Base-by-base conservation (phyloP, 768 basidiomycete genomes). In the Dentipellis fragilis region DNA sequence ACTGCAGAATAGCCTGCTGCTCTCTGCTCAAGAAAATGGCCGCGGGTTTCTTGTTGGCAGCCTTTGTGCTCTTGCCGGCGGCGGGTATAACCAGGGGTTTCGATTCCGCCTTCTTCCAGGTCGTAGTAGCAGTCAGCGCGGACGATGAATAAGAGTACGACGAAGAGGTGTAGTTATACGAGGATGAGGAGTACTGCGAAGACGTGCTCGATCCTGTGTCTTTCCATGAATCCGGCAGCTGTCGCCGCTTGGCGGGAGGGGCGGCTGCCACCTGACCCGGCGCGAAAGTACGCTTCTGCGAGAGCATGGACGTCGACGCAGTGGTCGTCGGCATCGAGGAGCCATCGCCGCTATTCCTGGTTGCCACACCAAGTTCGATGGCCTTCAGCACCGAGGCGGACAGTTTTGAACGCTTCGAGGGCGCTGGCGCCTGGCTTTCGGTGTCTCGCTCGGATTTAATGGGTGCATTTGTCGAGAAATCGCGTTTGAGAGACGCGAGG, bases 1-100 rank as follows among this genome's bases (percentile, higher is more conserved):
- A 74, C 56, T 80, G 77, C 58, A 96, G 72, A 49, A 99, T 89
- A 57, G 86, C 80, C 52, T 74, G 83, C 70, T 99, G 96, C 65
- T 98, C 94, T 57, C 78, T 71, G 68, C 93, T 95, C 57, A 98
- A 74, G 59, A 80, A 78, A 17, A 93, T 69, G 1, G 69, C 58
- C 2, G 79, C 67, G 36, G 66, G 63, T 29, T 29, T 29, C 56
- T 67, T 67, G 2, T 58, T 40, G 2, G 29, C 54, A 2, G 46
- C 59, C 36, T 50, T 34, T 49, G 58, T 63, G 4, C 63, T n/a
- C 1, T 60, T 16, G 12, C 51, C 62, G 14, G 58, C 62, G 4
- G 74, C 57, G 29, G 29, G 29, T 52, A 74, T 72, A 8, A 62
- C 57, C 12, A 59, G 35, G 22, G 42, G 40, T n/a, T 35, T 49